Percentiles rank a stretch among this genome's conserved stretches.
Evolutionary conservation across 208 protist species (phyloP).

Genomic region (Leishmania aethiopica): DNA sequence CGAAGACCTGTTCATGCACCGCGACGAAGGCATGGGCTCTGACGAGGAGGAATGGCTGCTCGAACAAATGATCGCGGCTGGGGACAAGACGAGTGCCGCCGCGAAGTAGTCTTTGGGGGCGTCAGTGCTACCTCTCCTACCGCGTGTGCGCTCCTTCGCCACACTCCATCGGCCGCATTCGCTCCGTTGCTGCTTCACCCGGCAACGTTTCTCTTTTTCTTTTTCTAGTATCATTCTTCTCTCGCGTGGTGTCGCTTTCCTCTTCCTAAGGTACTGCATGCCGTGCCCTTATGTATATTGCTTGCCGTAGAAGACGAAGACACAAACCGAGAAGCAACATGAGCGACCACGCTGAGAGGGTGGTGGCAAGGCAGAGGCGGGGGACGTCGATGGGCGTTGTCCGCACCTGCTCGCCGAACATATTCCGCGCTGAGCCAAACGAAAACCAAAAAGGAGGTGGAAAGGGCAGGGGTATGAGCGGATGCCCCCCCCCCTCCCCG

Average conservation of each 20-base stretch:
- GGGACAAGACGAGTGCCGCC: background rate
- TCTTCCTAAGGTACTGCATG: background rate
- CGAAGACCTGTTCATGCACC: conserved; percentile 52
- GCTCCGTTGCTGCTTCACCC: background rate
- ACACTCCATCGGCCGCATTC: background rate
- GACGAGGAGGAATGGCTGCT: conserved; percentile 88
- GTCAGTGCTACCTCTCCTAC: background rate
- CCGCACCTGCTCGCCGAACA: background rate
- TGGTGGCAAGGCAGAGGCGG: background rate
- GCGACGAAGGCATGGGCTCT: conserved; percentile 58
- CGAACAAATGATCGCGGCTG: conserved; percentile 72
- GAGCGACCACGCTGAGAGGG: background rate
- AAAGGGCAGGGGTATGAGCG: background rate
- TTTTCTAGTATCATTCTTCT: background rate
- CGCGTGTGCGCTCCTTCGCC: background rate
- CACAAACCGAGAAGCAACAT: background rate
- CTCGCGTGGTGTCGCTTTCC: background rate
- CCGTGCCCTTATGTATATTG: background rate
- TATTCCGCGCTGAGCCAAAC: background rate
- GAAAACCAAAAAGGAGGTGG: background rate
- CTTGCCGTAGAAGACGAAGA: background rate
- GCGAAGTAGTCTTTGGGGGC: background rate
- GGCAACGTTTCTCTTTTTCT: background rate
- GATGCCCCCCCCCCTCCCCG: background rate
- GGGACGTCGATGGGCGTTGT: background rate